These are phyloP conservation scores for Obelidium mucronatum DNA, from an alignment of 192 early-diverging fungal species.

Conservation along the genomic window DNA sequence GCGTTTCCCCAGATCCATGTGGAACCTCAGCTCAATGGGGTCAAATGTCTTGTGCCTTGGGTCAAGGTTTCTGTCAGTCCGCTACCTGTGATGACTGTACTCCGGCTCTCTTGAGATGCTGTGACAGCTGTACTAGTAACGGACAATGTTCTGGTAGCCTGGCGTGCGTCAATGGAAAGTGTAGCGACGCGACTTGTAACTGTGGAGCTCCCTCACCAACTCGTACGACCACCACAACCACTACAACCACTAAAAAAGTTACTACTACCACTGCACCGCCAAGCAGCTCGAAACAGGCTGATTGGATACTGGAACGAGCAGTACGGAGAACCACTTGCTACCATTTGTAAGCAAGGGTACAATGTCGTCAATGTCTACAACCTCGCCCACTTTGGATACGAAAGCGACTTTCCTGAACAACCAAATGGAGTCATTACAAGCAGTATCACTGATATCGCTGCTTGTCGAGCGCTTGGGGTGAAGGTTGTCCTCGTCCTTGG, in stretches of 20 bases:
- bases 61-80: background rate
- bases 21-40: background rate
- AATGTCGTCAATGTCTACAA: background rate
- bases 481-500: background rate
- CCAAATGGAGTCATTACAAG: background rate
- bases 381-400: background rate
- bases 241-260: background rate
- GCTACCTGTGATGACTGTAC: background rate
- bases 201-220: background rate
- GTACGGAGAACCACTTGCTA: background rate
- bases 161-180: background rate
- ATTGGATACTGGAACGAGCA: background rate
- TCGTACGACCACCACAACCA: background rate
- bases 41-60: background rate
- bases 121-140: background rate
- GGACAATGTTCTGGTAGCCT: background rate
- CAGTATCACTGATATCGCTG: background rate
- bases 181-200: background rate
- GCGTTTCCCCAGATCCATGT: background rate
- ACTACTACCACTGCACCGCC: background rate
- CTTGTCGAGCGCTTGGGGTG: background rate
- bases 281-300: background rate
- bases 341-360: background rate
- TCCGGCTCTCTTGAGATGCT: background rate
- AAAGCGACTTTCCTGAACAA: background rate